Conservation (phyloP, 148 eudicot species). For the Rhododendron henanense region DNA sequence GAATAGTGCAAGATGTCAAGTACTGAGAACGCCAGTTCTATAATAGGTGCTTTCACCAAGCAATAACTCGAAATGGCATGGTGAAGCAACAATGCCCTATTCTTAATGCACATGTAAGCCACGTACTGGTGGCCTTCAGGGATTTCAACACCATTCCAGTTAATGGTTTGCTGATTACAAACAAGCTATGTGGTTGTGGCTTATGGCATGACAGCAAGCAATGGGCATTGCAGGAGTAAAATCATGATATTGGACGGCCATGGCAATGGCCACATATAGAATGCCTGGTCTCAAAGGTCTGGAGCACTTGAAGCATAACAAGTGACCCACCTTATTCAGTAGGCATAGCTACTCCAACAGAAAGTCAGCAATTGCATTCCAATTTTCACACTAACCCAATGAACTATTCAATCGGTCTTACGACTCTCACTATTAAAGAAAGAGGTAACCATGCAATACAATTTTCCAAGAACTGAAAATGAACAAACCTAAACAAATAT, state of each 20-base stretch:
- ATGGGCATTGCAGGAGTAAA: neutral
- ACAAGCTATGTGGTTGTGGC: neutral
- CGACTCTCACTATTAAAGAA: neutral
- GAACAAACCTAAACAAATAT: conserved; percentile 34
- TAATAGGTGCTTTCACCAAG: neutral
- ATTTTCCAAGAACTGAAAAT: neutral
- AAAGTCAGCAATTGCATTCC: neutral
- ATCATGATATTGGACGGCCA: neutral
- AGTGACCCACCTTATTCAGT: neutral
- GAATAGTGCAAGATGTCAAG: neutral
- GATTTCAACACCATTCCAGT: neutral
- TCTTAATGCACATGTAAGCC: neutral
- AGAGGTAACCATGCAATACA: neutral
- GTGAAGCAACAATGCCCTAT: neutral
- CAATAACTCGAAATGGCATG: neutral
- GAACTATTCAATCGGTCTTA: neutral
- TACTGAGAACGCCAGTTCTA: neutral
- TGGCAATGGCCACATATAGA: neutral
- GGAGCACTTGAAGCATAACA: neutral
- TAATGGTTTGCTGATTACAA: neutral
- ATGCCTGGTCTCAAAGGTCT: neutral
- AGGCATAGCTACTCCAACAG: neutral
- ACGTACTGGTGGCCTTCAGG: neutral
- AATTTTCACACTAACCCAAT: neutral
- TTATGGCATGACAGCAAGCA: neutral